Percentiles rank a stretch among this genome's conserved stretches.
phyloP scores from a whole-genome alignment of 371 early-diverging fungal species.

The Nosema muscidifuracis region DNA sequence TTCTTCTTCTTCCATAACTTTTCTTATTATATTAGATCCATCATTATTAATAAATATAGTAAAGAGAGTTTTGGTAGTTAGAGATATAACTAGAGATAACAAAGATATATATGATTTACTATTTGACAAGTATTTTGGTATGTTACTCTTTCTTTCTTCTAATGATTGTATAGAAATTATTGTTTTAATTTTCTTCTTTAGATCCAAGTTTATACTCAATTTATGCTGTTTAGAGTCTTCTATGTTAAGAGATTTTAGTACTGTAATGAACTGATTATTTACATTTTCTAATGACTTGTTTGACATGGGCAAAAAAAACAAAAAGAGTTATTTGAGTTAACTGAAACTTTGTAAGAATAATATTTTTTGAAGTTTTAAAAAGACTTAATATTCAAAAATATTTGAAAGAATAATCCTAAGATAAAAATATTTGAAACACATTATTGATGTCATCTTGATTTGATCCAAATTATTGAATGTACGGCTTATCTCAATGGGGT shows the following conservation, averaged over 20 bases:
- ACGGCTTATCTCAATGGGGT: too few relatives aligned
- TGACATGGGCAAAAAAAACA: background rate
- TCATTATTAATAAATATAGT: background rate
- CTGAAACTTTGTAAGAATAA: too few relatives aligned
- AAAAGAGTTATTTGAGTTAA: too few relatives aligned
- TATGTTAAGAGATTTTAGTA: slow-evolving; percentile 26
- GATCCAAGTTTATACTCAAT: slow-evolving; percentile 18
- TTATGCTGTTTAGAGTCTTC: slow-evolving; percentile 28
- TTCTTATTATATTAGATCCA: background rate
- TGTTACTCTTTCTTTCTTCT: slow-evolving; percentile 40
- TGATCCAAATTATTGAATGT: too few relatives aligned
- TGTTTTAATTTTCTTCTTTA: slow-evolving; percentile 38
- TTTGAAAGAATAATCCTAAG: too few relatives aligned
- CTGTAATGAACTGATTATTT: slow-evolving; percentile 27
- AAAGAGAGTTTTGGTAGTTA: background rate
- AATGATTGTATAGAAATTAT: slow-evolving; percentile 24
- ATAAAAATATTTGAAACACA: too few relatives aligned
- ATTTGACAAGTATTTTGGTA: slow-evolving; percentile 16
- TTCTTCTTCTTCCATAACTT: background rate
- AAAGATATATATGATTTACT: slow-evolving; percentile 18
- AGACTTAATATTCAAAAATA: too few relatives aligned
- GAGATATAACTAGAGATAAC: slow-evolving; percentile 11
- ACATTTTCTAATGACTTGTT: slow-evolving; percentile 31
- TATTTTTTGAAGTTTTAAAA: too few relatives aligned
- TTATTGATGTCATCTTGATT: too few relatives aligned